Evolutionary conservation across 352 stramenopile species (phyloP), one percentile per base, ranked within the genome.

Genomic region (Saprolegnia parasitica): DNA sequence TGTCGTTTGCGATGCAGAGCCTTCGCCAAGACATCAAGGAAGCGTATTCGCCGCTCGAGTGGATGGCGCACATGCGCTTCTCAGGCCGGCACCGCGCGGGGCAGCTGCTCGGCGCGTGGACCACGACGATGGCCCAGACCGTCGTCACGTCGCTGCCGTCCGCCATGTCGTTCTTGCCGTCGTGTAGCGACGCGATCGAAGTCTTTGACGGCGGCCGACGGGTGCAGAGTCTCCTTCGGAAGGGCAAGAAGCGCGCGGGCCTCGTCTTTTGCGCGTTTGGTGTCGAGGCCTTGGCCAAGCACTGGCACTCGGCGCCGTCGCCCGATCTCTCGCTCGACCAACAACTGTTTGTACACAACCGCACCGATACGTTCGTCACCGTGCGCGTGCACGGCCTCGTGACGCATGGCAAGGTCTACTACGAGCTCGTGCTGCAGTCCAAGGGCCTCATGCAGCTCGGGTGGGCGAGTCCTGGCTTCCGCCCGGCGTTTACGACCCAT

Each of bases 381-480:
- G 37, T 68, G 18, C 62, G 62, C 40, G 35, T 26, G 21, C 16
- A 57, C 46, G 32, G 21, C 5, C n/a, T 68, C 6, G 50, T 68
- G 18, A 56, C 20, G 0, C 32, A 40, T 16, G 62, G 62, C 40
- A 68, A 68, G n/a, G 62, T 68, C 15, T 68, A 68, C n/a, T 68
- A 42, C 18, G 62, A 68, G 32, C 24, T 61, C 10, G 47, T 42
- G 20, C 46, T 68, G 39, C 21, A 58, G 47, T 57, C 62, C 42
- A 42, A 58, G 20, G 62, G 62, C 60, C 24, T 68, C 18, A 68
- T 68, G 62, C 62, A 68, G 32, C 62, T 68, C 32, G 62, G 62
- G n/a, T 68, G 20, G 20, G 62, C 46, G 10, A n/a, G 50, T 26
- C 39, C 42, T 23, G 23, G 8, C 8, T 68, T 68, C 37, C 50